Conservation (phyloP, 2,329 filamentous ascomycete genomes). For the Rutstroemia sp. region DNA sequence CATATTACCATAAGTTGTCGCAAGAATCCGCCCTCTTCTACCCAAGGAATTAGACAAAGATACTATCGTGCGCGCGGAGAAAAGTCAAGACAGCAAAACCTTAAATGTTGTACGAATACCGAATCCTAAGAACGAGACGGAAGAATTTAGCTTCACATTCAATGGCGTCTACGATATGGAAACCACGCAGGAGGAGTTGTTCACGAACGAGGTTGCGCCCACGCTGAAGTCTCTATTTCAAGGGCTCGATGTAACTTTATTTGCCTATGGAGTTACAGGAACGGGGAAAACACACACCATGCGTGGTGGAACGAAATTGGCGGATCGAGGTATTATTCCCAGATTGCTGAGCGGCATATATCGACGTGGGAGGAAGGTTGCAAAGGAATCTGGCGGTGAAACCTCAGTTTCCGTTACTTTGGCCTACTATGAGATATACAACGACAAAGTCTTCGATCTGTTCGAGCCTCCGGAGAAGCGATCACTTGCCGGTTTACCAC, state of each 20-base stretch:
- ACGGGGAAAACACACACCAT: constrained; percentile 96
- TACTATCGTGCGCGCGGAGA: constrained; percentile 68
- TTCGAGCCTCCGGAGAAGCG: constrained; percentile 85
- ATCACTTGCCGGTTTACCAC: constrained; percentile 62
- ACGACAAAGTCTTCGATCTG: constrained; percentile 88
- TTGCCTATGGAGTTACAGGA: constrained; percentile 88
- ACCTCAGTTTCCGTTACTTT: constrained; percentile 68
- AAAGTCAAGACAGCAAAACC: constrained; percentile 51
- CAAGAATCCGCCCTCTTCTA: constrained; percentile 81
- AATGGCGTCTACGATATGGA: constrained; percentile 81
- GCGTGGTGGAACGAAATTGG: constrained; percentile 80
- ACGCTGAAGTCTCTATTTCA: constrained; percentile 88
- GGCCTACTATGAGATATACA: constrained; percentile 96
- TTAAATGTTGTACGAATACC: constrained; percentile 77
- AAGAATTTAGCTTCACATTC: constrained; percentile 92
- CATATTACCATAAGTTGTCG: constrained; percentile 59
- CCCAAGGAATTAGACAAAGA: constrained; percentile 82
- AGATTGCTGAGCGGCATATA: constrained; percentile 80
- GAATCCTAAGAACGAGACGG: constrained; percentile 84
- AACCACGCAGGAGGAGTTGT: constrained; percentile 79
- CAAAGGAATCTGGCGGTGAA: constrained; percentile 66
- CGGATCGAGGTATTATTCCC: constrained; percentile 82
- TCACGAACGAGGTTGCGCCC: constrained; percentile 86
- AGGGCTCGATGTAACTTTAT: constrained; percentile 81
- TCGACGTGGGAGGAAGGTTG: constrained; percentile 74